Conservation (phyloP, 2,329 filamentous ascomycete species). For the Paraphaeosphaeria minitans region DNA sequence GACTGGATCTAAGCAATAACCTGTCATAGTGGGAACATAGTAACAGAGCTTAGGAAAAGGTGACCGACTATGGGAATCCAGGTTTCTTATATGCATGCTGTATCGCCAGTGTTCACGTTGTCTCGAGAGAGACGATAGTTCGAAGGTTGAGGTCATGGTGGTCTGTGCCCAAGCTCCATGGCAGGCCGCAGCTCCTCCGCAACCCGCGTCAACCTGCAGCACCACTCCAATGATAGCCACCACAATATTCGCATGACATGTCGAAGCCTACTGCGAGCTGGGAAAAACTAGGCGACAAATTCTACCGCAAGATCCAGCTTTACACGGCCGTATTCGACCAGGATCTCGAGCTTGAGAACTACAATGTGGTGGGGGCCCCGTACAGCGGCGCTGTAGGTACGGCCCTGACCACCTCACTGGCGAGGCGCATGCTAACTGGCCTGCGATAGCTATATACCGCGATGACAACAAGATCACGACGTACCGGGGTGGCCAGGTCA, state of each 20-base stretch:
- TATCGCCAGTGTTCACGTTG: too few relatives aligned
- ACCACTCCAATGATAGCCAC: constrained; percentile 16
- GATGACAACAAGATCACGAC: constrained; percentile 84
- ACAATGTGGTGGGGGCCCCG: constrained; percentile 86
- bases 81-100: too few relatives aligned
- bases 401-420: background rate
- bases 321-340: constrained; percentile 93
- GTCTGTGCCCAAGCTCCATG: background rate
- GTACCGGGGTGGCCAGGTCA: constrained; percentile 71
- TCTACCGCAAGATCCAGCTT: constrained; percentile 92
- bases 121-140: too few relatives aligned
- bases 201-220: background rate
- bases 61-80: too few relatives aligned
- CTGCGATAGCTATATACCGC: constrained; percentile 76
- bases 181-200: constrained; percentile 16
- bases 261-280: constrained; percentile 81
- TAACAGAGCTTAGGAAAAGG: too few relatives aligned
- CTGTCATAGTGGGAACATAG: too few relatives aligned
- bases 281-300: constrained; percentile 90
- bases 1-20: too few relatives aligned
- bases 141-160: background rate
- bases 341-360: constrained; percentile 93
- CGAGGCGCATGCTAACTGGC: constrained; percentile 37
- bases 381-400: constrained; percentile 92
- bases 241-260: constrained; percentile 31